These are phyloP conservation scores for Glebionis coronaria DNA, from an alignment of 129 eudicot genomes.

Conservation along the genomic window DNA sequence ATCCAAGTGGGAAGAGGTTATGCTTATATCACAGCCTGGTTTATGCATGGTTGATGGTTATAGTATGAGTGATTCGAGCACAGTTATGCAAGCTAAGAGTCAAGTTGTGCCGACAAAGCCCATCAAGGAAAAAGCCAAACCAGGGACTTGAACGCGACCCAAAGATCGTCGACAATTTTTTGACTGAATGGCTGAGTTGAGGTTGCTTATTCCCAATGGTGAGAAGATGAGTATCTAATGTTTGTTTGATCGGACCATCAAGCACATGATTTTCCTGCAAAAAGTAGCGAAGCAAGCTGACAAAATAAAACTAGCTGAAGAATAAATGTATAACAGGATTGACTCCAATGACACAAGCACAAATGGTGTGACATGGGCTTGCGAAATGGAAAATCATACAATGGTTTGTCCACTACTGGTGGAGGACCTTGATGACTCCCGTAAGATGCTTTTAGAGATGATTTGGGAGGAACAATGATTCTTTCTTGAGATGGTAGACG, in stretches of 20 bases:
- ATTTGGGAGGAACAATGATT: slow-evolving; percentile 75
- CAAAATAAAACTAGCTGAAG: no score
- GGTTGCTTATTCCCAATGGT: slow-evolving; percentile 80
- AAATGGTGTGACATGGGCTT: no score
- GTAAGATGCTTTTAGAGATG: slow-evolving; percentile 89
- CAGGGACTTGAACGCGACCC: slow-evolving; percentile 79
- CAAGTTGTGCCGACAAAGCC: slow-evolving; percentile 42
- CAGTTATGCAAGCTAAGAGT: slow-evolving; percentile 37
- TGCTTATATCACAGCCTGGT: slow-evolving; percentile 27
- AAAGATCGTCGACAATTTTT: slow-evolving; percentile 84
- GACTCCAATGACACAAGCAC: slow-evolving; percentile 27
- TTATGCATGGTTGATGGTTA: slow-evolving; percentile 45
- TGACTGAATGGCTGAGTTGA: slow-evolving; percentile 79
- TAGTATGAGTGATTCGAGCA: no score
- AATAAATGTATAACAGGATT: slow-evolving; percentile 32
- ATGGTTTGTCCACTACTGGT: slow-evolving; percentile 68
- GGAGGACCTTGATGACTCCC: slow-evolving; percentile 65
- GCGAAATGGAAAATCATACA: slow-evolving; percentile 55
- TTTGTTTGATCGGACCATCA: slow-evolving; percentile 78
- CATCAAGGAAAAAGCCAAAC: slow-evolving; percentile 72
- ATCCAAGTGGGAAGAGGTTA: no score
- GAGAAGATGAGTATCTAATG: slow-evolving; percentile 89
- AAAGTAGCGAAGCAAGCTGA: no score
- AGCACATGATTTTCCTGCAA: slow-evolving; percentile 88
- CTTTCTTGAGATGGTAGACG: slow-evolving; percentile 77